These are phyloP conservation scores for Aspergillus puulaauensis DNA, from an alignment of 2,329 filamentous ascomycete species.

Conservation along the genomic window DNA sequence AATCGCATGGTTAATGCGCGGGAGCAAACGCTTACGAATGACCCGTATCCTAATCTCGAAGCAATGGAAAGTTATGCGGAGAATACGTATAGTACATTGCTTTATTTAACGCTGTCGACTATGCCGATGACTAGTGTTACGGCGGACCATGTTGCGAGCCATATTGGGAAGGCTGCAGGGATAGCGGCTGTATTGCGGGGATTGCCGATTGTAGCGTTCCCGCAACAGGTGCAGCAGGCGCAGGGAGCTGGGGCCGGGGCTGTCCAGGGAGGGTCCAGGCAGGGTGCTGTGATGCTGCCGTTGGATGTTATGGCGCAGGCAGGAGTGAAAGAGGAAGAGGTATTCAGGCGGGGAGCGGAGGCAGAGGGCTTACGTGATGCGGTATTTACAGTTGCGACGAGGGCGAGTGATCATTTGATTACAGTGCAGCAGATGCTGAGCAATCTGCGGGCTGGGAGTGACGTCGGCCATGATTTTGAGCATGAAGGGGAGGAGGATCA, in stretches of 20 bases:
- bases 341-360: constrained; percentile 75
- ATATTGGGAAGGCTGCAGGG: constrained; percentile 90
- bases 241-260: constrained; percentile 50
- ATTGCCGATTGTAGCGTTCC: constrained; percentile 82
- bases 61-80: constrained; percentile 86
- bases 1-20: constrained; percentile 75
- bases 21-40: constrained; percentile 79
- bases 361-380: constrained; percentile 83
- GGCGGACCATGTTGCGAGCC: constrained; percentile 88
- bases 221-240: constrained; percentile 49
- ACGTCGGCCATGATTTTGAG: constrained; percentile 83
- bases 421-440: constrained; percentile 90
- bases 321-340: constrained; percentile 81
- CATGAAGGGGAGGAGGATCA: constrained; percentile 75
- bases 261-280: constrained; percentile 40
- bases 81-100: constrained; percentile 87
- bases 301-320: constrained; percentile 85
- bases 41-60: constrained; percentile 71
- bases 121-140: constrained; percentile 79
- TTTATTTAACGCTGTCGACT: constrained; percentile 82
- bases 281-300: constrained; percentile 74
- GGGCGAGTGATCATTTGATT: constrained; percentile 93
- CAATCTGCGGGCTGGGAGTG: constrained; percentile 70
- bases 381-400: constrained; percentile 86
- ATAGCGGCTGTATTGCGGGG: constrained; percentile 85